Base-by-base conservation (phyloP, 345 rosid genomes). In the Gossypium thurberi region DNA sequence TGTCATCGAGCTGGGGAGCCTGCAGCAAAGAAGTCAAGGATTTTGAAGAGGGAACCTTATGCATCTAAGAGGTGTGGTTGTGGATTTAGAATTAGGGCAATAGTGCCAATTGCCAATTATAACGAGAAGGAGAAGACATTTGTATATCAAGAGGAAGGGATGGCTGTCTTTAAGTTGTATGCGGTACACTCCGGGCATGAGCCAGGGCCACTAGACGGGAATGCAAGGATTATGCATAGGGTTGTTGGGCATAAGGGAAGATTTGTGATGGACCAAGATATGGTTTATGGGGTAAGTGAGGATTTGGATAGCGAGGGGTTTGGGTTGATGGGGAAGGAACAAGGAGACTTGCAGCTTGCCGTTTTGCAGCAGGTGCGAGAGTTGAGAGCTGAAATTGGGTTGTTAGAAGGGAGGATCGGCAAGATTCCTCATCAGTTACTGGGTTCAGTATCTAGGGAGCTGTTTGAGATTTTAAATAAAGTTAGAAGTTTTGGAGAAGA, bases 111-210 rank as follows among this genome's bases (percentile, higher is more conserved):
- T 80, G 80, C 93, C 1, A 95, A 92, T 77, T 95, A 95, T 72
- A 92, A 89, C 79, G 99, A 95, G 79, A 95, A 88, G 92, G 94
- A 93, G 75, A 95, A 90, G 80, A 89, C 93, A 2, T 95, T 95
- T 81, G 94, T 92, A 20, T 95, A 95, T 78, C 89, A 92, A 77
- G 99, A 95, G 80, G 99, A 95, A 78, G 99, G 99, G 58, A 75
- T 86, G 80, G 98, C 99, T 0, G 88, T 95, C 70, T 95, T 95
- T 77, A 95, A 91, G 86, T 73, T 95, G 17, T 95, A 91, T 73
- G 99, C 97, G 0, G 99, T 95, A 64, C 99, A 95, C 86, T 86
- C 99, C 0, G 97, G 99, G n/a, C 99, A 95, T 73, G 98, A 95
- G 74, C 99, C 99, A 0, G 99, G 99, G 70, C 98, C 99, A 0